phyloP scores from a whole-genome alignment of 1,284 basidiomycete genomes.

The Cutaneotrichosporon mucoides region DNA sequence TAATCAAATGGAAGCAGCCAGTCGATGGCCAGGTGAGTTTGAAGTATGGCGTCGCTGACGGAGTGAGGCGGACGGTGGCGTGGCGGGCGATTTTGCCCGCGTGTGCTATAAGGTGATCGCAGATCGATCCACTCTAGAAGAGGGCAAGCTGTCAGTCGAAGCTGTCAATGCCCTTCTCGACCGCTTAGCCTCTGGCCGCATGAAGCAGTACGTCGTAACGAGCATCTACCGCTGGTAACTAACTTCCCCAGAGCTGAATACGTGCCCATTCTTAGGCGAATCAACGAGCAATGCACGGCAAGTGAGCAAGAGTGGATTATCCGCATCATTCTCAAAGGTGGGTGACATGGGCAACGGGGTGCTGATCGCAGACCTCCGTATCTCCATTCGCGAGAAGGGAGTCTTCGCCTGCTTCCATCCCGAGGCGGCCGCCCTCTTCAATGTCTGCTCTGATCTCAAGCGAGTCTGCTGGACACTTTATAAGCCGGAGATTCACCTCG shows the following conservation, averaged over 20 bases:
- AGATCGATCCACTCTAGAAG: constrained; percentile 75
- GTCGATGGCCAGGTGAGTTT: constrained; percentile 34
- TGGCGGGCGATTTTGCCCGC: constrained; percentile 73
- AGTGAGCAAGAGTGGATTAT: constrained; percentile 88
- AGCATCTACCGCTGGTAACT: too few relatives aligned
- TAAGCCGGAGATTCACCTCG: constrained; percentile 44
- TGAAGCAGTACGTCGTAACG: constrained; percentile 27
- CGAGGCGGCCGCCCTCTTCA: constrained; percentile 84
- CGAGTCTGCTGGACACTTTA: constrained; percentile 66
- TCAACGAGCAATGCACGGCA: constrained; percentile 72
- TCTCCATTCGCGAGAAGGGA: constrained; percentile 63
- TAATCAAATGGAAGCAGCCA: constrained; percentile 88
- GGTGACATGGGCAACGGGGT: neutral
- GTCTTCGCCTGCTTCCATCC: constrained; percentile 84
- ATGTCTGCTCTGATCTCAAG: constrained; percentile 90
- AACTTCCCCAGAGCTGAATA: constrained; percentile 60
- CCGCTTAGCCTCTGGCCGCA: constrained; percentile 53
- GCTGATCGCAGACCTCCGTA: constrained; percentile 46
- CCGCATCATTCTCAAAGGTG: constrained; percentile 81
- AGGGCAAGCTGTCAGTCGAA: constrained; percentile 69
- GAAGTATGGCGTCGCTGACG: neutral
- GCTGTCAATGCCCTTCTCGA: constrained; percentile 76
- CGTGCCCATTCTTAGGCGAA: constrained; percentile 64
- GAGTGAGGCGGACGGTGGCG: constrained; percentile 16
- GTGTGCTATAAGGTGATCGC: constrained; percentile 79